phyloP scores from a whole-genome alignment of 2,329 filamentous ascomycete species.

The Trichophyton benhamiae region DNA sequence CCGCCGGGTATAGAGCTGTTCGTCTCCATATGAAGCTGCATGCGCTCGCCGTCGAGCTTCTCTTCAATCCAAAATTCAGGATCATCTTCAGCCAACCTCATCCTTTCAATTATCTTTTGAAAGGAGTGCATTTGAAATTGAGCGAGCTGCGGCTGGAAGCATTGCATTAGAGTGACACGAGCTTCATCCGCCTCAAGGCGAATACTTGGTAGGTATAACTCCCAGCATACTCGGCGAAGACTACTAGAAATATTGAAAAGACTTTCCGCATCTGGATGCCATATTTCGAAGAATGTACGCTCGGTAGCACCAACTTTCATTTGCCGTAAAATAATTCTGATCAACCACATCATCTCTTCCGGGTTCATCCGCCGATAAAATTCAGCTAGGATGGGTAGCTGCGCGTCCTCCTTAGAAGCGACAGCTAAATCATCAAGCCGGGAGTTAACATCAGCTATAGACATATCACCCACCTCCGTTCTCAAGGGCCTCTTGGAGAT shows the following conservation, averaged over 20 bases:
- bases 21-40: slow-evolving; percentile 85
- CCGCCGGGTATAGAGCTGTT: slow-evolving; percentile 58
- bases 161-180: slow-evolving; percentile 75
- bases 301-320: slow-evolving; percentile 70
- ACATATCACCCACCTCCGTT: slow-evolving; percentile 62
- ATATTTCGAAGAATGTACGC: slow-evolving; percentile 71
- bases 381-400: slow-evolving; percentile 64
- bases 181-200: slow-evolving; percentile 63
- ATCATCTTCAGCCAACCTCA: slow-evolving; percentile 56
- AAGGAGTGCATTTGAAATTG: slow-evolving; percentile 80
- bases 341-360: slow-evolving; percentile 85
- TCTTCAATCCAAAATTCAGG: slow-evolving; percentile 91
- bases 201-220: slow-evolving; percentile 61
- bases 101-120: slow-evolving; percentile 60
- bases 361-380: slow-evolving; percentile 90
- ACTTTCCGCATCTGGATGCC: slow-evolving; percentile 65
- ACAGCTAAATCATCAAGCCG: slow-evolving; percentile 66
- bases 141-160: slow-evolving; percentile 90
- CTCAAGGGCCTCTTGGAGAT: slow-evolving; percentile 72
- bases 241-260: slow-evolving; percentile 87
- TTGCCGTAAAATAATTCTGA: slow-evolving; percentile 79
- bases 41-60: slow-evolving; percentile 90
- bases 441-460: slow-evolving; percentile 79
- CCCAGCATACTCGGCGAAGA: slow-evolving; percentile 85
- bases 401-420: slow-evolving; percentile 68